Evolutionary conservation across 352 stramenopile genomes (phyloP).

Genomic region (Phytophthora melonis): DNA sequence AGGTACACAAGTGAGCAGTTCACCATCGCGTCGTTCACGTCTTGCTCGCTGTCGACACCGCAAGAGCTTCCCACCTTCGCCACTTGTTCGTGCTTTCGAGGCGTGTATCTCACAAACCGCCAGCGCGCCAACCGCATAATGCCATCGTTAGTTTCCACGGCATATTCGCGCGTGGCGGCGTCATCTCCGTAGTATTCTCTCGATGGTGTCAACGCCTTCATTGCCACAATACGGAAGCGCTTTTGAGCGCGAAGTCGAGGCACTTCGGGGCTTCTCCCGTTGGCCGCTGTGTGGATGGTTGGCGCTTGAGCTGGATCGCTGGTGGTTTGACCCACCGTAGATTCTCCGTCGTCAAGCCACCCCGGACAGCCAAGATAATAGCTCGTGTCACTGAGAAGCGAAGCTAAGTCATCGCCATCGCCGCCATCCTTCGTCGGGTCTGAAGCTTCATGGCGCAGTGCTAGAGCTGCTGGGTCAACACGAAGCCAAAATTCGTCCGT

Average conservation of each 20-base stretch:
- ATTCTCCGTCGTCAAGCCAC: slow-evolving; percentile 45
- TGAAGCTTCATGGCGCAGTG: slow-evolving; percentile 6
- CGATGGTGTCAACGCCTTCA: slow-evolving; percentile 63
- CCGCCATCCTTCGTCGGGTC: slow-evolving; percentile 12
- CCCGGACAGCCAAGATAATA: slow-evolving; percentile 70
- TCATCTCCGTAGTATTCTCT: slow-evolving; percentile 69
- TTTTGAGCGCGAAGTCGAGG: slow-evolving; percentile 13
- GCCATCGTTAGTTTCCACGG: slow-evolving; percentile 66
- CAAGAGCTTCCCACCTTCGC: background rate
- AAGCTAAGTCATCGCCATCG: slow-evolving; percentile 41
- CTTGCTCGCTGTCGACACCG: slow-evolving; percentile 7
- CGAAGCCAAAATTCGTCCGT: slow-evolving; percentile 69
- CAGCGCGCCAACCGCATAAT: slow-evolving; percentile 65
- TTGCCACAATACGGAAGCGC: slow-evolving; percentile 60
- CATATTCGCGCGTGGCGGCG: slow-evolving; percentile 64
- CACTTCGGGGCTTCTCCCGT: background rate
- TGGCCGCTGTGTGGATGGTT: background rate
- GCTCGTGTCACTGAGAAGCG: slow-evolving; percentile 60
- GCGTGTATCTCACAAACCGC: slow-evolving; percentile 43
- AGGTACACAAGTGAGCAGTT: slow-evolving; percentile 53
- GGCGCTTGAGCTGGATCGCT: slow-evolving; percentile 3
- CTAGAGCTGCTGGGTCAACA: slow-evolving; percentile 41
- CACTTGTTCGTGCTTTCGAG: slow-evolving; percentile 15
- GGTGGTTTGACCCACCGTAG: background rate
- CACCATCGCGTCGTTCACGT: slow-evolving; percentile 44